Percentiles rank a stretch among this genome's conserved stretches.
Evolutionary conservation across 1,284 basidiomycete genomes (phyloP).

Genomic region (Porogramme epimiltina): DNA sequence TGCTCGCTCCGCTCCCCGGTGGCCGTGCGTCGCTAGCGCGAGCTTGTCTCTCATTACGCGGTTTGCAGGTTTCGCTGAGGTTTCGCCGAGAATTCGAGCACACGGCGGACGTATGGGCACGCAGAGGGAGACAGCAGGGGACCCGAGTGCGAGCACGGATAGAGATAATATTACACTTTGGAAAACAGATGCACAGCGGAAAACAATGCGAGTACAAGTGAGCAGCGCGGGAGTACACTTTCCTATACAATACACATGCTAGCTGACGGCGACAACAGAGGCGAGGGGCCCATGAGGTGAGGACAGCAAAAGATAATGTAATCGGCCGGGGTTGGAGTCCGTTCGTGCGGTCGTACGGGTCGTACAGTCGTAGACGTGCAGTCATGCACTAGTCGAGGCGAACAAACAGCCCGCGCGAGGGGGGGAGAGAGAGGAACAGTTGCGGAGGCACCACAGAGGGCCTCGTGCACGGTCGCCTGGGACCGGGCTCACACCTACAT

Average conservation of each 20-base stretch:
- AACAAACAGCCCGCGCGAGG: too few relatives aligned
- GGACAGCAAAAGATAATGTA: not conserved
- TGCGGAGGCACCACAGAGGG: not conserved
- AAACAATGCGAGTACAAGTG: constrained; percentile 4
- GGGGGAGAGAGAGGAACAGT: not conserved
- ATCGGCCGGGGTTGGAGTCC: not conserved
- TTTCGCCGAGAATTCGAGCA: too few relatives aligned
- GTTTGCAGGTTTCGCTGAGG: too few relatives aligned
- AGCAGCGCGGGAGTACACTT: not conserved
- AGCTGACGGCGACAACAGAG: not conserved
- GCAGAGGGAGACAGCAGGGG: not conserved
- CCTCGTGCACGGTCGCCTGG: not conserved
- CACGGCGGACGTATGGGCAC: too few relatives aligned
- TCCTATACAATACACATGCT: not conserved
- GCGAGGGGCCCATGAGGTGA: not conserved
- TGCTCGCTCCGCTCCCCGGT: too few relatives aligned
- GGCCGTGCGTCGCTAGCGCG: too few relatives aligned
- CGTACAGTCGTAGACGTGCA: too few relatives aligned
- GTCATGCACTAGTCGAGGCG: too few relatives aligned
- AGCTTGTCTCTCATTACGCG: too few relatives aligned
- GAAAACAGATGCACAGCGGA: not conserved
- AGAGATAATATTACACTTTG: constrained; percentile 2
- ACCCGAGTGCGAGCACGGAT: not conserved
- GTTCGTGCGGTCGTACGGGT: too few relatives aligned
- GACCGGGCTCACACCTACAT: constrained; percentile 10